Evolutionary conservation across 108 stramenopile genomes (phyloP).

Genomic region (Pinguiococcus pyrenoidosus): DNA sequence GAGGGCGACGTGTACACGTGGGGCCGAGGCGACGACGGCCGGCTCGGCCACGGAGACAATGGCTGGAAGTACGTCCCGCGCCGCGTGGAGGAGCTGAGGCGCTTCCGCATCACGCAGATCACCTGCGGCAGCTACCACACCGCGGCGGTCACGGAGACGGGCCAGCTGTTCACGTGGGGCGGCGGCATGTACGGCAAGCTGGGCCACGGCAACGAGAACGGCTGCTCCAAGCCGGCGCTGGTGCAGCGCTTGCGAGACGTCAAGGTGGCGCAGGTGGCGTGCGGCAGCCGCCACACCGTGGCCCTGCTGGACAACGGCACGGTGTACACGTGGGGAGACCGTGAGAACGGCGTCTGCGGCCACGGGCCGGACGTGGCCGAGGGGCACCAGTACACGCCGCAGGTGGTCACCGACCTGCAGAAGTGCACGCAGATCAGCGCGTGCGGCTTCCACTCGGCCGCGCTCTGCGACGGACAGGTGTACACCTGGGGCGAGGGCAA

Average conservation of each 20-base stretch:
- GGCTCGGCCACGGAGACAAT: constrained; percentile 82
- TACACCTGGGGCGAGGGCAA: constrained; percentile 73
- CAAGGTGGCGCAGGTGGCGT: constrained; percentile 68
- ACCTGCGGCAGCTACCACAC: constrained; percentile 89
- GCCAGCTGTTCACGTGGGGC: constrained; percentile 79
- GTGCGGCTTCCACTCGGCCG: constrained; percentile 86
- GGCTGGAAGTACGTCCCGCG: constrained; percentile 91
- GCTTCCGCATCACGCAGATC: constrained; percentile 60
- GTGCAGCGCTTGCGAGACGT: constrained; percentile 56
- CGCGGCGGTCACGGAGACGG: constrained; percentile 72
- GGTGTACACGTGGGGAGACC: constrained; percentile 57
- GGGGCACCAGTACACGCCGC: constrained; percentile 83
- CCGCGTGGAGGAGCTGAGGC: constrained; percentile 55
- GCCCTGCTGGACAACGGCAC: constrained; percentile 52
- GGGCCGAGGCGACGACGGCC: constrained; percentile 72
- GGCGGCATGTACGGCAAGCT: constrained; percentile 93
- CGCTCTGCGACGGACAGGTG: constrained; percentile 68
- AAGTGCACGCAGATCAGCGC: constrained; percentile 68
- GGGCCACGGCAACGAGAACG: constrained; percentile 80
- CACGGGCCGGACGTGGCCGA: constrained; percentile 35
- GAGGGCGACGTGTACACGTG: constrained; percentile 90
- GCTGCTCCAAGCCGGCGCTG: constrained; percentile 71
- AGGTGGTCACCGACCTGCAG: constrained; percentile 58
- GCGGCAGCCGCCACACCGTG: constrained; percentile 75
- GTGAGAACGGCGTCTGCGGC: constrained; percentile 79